These are phyloP conservation scores for Massarina eburnea DNA, from an alignment of 2,329 filamentous ascomycete species.

Conservation along the genomic window DNA sequence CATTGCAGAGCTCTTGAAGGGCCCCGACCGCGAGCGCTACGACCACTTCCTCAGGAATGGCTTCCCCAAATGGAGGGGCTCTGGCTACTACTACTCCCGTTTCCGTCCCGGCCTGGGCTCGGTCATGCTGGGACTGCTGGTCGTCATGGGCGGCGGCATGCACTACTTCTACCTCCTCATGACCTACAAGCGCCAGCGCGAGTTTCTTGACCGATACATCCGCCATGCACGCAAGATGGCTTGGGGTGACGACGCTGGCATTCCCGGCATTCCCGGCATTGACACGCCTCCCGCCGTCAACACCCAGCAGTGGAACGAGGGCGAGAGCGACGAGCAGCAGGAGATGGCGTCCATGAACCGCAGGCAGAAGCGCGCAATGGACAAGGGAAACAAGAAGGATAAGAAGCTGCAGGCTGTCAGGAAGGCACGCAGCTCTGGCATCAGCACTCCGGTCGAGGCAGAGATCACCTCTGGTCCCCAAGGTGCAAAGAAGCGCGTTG, in stretches of 20 bases:
- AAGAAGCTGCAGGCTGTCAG: constrained; percentile 56
- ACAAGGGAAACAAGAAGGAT: constrained; percentile 74
- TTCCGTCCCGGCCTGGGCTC: constrained; percentile 89
- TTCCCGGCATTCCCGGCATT: constrained; percentile 65
- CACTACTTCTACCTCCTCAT: constrained; percentile 87
- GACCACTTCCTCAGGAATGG: constrained; percentile 92
- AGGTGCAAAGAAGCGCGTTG: constrained; percentile 81
- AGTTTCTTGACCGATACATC: constrained; percentile 92
- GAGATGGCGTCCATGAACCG: constrained; percentile 69
- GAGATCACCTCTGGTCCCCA: constrained; percentile 60
- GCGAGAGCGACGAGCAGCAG: constrained; percentile 47
- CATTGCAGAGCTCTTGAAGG: constrained; percentile 82
- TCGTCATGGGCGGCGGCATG: constrained; percentile 78
- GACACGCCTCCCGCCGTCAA: constrained; percentile 39
- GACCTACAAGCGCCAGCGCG: constrained; percentile 84
- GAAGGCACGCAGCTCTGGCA: constrained; percentile 55
- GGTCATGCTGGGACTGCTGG: constrained; percentile 77
- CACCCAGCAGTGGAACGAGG: constrained; percentile 32
- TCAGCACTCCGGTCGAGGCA: constrained; percentile 59
- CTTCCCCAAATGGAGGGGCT: constrained; percentile 95
- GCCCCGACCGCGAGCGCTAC: constrained; percentile 79
- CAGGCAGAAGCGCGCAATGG: constrained; percentile 83
- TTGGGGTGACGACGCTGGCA: constrained; percentile 79
- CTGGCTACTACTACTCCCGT: constrained; percentile 95
- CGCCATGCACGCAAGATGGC: constrained; percentile 83